phyloP scores from a whole-genome alignment of 108 stramenopile species.

The Cyclotella sp. region DNA sequence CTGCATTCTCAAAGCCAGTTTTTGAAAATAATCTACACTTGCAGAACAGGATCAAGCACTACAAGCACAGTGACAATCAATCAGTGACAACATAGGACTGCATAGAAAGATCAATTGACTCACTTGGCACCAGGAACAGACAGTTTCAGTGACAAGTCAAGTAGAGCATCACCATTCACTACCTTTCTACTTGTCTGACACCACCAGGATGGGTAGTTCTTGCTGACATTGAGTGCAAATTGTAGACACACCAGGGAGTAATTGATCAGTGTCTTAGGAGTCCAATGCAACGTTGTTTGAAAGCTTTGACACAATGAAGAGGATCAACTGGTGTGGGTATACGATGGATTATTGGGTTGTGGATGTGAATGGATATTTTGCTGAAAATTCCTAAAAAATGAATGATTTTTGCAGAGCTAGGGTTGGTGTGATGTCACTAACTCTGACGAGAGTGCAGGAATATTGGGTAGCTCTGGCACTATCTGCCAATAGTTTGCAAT shows the following conservation, averaged over 20 bases:
- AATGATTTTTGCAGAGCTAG: too few species aligned
- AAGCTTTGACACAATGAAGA: too few species aligned
- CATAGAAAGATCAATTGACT: slow-evolving; percentile 42
- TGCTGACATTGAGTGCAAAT: slow-evolving; percentile 60
- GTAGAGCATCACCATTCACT: slow-evolving; percentile 58
- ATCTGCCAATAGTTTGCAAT: too few species aligned
- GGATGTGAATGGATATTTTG: too few species aligned
- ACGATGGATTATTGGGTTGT: too few species aligned
- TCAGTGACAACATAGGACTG: slow-evolving; percentile 35
- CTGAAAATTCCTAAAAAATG: too few species aligned
- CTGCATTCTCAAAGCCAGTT: slow-evolving; percentile 48
- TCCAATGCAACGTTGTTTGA: slow-evolving; percentile 28
- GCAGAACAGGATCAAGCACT: slow-evolving; percentile 65
- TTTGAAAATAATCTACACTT: slow-evolving; percentile 34
- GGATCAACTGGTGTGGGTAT: too few species aligned
- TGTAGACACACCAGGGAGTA: slow-evolving; percentile 51
- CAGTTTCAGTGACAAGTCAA: slow-evolving; percentile 70
- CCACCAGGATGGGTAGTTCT: slow-evolving; percentile 68
- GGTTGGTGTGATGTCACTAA: too few species aligned
- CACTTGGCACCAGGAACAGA: slow-evolving; percentile 66
- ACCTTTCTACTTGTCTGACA: slow-evolving; percentile 51
- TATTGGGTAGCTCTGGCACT: too few species aligned
- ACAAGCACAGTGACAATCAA: slow-evolving; percentile 58
- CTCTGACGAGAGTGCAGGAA: too few species aligned
- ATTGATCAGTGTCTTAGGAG: slow-evolving; percentile 62